Evolutionary conservation across 371 early-diverging fungal genomes (phyloP).

Genomic region (Lichtheimia ornata): DNA sequence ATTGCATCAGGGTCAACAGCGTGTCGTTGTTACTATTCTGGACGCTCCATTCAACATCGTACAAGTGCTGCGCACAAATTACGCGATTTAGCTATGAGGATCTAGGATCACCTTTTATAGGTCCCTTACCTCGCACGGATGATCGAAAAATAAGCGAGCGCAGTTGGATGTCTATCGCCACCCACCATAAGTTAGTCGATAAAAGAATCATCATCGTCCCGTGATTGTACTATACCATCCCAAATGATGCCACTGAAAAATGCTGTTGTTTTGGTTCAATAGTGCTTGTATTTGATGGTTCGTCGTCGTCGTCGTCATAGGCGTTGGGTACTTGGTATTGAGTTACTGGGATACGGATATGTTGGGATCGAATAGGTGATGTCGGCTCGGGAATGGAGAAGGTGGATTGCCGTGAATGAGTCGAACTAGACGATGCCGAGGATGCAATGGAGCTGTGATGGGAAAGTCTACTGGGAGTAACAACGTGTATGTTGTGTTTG

Average conservation of each 20-base stretch:
- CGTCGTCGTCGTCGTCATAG: constrained; percentile 14
- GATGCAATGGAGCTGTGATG: constrained; percentile 19
- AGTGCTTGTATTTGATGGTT: not conserved
- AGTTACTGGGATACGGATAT: constrained; percentile 1
- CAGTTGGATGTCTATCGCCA: no score
- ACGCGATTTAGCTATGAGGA: no score
- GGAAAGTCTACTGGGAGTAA: constrained; percentile 5
- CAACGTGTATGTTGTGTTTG: not conserved
- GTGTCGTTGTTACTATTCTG: no score
- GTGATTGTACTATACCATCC: constrained; percentile 1
- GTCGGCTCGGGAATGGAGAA: constrained; percentile 7
- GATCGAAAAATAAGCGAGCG: no score
- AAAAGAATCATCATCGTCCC: no score
- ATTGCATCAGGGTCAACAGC: no score
- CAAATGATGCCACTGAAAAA: constrained; percentile 18
- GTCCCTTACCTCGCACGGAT: no score
- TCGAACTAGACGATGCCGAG: constrained; percentile 16
- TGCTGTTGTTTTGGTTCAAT: constrained; percentile 6
- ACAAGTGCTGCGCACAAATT: no score
- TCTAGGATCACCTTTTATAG: no score
- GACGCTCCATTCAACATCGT: no score
- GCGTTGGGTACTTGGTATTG: constrained; percentile 13
- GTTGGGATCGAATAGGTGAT: not conserved
- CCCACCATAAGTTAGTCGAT: no score
- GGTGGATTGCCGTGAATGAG: constrained; percentile 8